Base-by-base conservation (phyloP, 2,329 filamentous ascomycete species). In the Arthrobotrys conoides region DNA sequence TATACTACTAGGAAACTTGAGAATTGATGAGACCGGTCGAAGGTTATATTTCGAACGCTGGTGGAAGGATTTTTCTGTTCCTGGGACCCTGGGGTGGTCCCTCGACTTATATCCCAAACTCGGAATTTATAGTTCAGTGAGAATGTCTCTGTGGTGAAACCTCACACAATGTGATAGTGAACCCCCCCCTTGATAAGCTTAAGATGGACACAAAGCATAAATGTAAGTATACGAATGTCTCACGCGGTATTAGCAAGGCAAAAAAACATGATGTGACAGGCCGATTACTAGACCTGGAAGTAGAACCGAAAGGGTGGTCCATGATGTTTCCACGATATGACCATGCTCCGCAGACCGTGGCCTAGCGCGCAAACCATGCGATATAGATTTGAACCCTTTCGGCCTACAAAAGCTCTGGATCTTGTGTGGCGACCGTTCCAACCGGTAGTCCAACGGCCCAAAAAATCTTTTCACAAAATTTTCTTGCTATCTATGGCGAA, bases 101-200 rank as follows among this genome's bases (percentile, higher is more conserved):
- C 73, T 77, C 73, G 61, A 36, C 51, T 77, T 77, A 77, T 77
- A 77, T 71, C 16, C 73, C 63, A 63, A 71, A 71, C 61, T 63
- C 44, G 67, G 73, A 71, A 71, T 64, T 71, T 76, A 70, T 55
- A 63, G 27, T 71, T 77, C 24, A 22, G 12, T n/a, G 30, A 57
- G 53, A 46, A 64, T 66, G 55, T 70, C 66, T 76, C 41, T 70
- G 65, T 36, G 27, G 65, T 76, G 72, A 76, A 57, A 76, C 72
- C 49, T 70, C 65, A 49, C 57, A 66, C 33, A 20, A 20, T 1
- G 6, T 20, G 49, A 53, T 14, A 41, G 30, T 61, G 66, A 63
- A 20, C 10, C 24, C 49, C 9, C 30, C 24, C 38, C 18, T n/a
- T 59, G 72, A 71, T 71, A 71, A 77, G 67, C 67, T 71, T 38